These are phyloP conservation scores for Aspergillus pseudoglaucus DNA, from an alignment of 2,329 filamentous ascomycete species.

Conservation along the genomic window DNA sequence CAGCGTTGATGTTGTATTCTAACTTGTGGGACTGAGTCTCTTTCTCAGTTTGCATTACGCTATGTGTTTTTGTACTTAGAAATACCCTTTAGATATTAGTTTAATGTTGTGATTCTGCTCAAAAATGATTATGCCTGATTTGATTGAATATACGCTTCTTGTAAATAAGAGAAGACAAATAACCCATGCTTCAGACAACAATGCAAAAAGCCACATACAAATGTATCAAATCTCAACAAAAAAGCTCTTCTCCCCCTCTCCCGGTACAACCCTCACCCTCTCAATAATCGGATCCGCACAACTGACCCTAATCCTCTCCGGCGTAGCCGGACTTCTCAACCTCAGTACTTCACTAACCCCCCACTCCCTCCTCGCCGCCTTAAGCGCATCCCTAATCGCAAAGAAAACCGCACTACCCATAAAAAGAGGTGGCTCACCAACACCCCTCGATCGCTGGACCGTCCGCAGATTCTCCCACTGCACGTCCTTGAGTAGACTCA, in stretches of 20 bases:
- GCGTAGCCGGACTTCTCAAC: constrained; percentile 46
- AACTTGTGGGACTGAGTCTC: too few relatives aligned
- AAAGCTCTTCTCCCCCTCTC: constrained; percentile 48
- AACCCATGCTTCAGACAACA: too few relatives aligned
- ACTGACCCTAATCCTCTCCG: constrained; percentile 44
- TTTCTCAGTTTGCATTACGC: too few relatives aligned
- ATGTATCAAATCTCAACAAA: constrained; percentile 34
- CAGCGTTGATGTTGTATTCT: neutral
- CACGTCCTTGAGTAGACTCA: constrained; percentile 55
- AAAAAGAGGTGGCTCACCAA: constrained; percentile 58
- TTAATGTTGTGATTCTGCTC: too few relatives aligned
- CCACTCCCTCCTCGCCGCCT: constrained; percentile 45
- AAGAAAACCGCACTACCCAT: constrained; percentile 50
- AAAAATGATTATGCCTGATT: neutral
- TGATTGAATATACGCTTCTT: too few relatives aligned
- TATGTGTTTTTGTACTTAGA: too few relatives aligned
- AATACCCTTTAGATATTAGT: too few relatives aligned
- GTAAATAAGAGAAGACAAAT: too few relatives aligned
- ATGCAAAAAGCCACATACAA: too few relatives aligned
- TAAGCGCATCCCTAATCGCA: constrained; percentile 49
- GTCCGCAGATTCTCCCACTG: constrained; percentile 49
- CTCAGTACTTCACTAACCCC: constrained; percentile 38
- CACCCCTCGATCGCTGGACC: constrained; percentile 49
- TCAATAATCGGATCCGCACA: constrained; percentile 42
- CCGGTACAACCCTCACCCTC: constrained; percentile 46